phyloP scores from a whole-genome alignment of 345 rosid species.

The Eucalyptus cladocalyx region DNA sequence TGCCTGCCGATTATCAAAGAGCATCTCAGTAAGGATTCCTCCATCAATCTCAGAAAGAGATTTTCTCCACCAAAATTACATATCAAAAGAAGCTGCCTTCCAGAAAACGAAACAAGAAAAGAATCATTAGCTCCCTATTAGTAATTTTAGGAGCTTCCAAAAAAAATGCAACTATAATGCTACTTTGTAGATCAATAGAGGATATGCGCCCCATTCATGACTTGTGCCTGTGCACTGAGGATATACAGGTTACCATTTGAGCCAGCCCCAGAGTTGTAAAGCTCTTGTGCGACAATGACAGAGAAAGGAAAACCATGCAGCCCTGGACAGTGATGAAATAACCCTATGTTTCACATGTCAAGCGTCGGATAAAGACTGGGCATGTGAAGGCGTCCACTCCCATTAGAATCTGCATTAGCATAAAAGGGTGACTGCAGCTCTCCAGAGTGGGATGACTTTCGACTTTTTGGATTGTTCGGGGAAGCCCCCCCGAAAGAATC shows the following conservation, averaged over 20 bases:
- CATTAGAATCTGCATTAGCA: slow-evolving; percentile 48
- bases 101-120: not conserved
- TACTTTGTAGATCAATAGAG: not conserved
- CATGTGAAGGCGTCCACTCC: slow-evolving; percentile 33
- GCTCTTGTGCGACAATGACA: not conserved
- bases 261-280: not conserved
- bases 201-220: not conserved
- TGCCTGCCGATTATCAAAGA: not conserved
- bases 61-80: not conserved
- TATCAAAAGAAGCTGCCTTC: not conserved
- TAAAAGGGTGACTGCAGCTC: slow-evolving; percentile 57
- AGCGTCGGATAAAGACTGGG: slow-evolving; percentile 31
- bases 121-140: slow-evolving; percentile 8
- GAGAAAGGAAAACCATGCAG: not conserved
- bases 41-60: not conserved
- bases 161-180: slow-evolving; percentile 8
- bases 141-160: slow-evolving; percentile 8
- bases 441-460: slow-evolving; percentile 61
- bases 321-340: not conserved
- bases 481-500: slow-evolving; percentile 43
- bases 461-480: slow-evolving; percentile 40
- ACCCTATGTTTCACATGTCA: slow-evolving; percentile 9
- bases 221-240: not conserved
- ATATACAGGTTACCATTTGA: not conserved
- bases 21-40: not conserved